Evolutionary conservation across 2,329 filamentous ascomycete genomes (phyloP), one percentile per base, ranked within the genome.

Genomic region (Cordyceps javanica): DNA sequence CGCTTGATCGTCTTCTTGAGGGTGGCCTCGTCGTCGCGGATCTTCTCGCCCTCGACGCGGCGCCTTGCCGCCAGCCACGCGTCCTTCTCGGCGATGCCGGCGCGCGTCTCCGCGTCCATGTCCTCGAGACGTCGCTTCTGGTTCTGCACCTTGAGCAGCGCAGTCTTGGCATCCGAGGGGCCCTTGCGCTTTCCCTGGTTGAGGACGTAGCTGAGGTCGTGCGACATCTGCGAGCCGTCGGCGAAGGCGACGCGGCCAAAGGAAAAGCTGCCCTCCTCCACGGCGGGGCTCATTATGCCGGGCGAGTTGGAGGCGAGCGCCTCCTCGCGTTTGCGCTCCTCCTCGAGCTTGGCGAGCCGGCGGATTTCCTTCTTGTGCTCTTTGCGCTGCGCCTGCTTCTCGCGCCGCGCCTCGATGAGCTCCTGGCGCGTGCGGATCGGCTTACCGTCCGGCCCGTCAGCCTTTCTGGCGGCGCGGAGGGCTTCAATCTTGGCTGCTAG

Each of bases 1-100:
- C 93, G 86, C 81, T 97, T 97, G 63, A 97, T 78, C 0, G 92
- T 89, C 79, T 96, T 97, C 80, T 96, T 97, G 28, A 99, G 80
- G 58, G 96, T 75, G 46, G 82, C 85, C 62, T 91, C 90, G 70
- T 96, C 91, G 68, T 97, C 91, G 60, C 85, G 86, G 34, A 97
- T 87, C 69, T 90, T 89, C 68, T 96, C 92, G 50, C 94, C 94
- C 70, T 96, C 90, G 1, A 88, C 91, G 25, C 89, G 86, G 73
- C 91, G 90, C 73, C 93, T 88, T 2, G 94, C 94, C 49, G 89
- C 93, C 59, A 97, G 79, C 94, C 94, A 99, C 59, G 87, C 78
- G 67, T 99, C 93, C 77, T 97, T 97, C 73, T 97, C 90, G 60
- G 91, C 86, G 45, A 97, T 87, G 60, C 96, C 90, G 61, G 86